Conservation (phyloP, 208 protist species). For the Willaertia magna region DNA sequence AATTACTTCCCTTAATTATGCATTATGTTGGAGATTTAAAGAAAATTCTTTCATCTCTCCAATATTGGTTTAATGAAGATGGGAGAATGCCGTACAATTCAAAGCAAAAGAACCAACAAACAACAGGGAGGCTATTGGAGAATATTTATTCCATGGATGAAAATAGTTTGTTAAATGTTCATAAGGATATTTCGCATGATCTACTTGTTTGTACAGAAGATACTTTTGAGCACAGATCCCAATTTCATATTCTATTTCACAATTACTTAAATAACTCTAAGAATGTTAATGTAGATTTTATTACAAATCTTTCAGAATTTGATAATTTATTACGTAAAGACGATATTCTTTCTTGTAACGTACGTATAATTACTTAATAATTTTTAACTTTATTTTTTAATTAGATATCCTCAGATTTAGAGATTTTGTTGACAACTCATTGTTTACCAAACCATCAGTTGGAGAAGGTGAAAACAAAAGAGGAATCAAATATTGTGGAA, state of each 20-base stretch:
- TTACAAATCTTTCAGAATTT: not conserved
- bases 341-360: not conserved
- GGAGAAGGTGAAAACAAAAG: too few species aligned
- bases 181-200: not conserved
- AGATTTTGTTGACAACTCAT: too few species aligned
- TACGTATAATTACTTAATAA: too few species aligned
- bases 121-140: not conserved
- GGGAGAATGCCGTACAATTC: too few species aligned
- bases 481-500: too few species aligned
- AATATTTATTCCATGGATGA: not conserved
- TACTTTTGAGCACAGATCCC: not conserved
- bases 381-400: too few species aligned
- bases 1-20: not conserved
- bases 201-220: not conserved
- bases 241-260: not conserved
- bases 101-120: not conserved
- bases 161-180: not conserved
- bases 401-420: too few species aligned
- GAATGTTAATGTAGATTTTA: not conserved
- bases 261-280: not conserved
- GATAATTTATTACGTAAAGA: not conserved
- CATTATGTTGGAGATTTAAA: not conserved
- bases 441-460: too few species aligned
- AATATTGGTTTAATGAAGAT: not conserved
- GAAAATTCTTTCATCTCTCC: not conserved